Evolutionary conservation across 208 protist species (phyloP), one percentile per base, ranked within the genome.

Genomic region (Porcisia deanei): DNA sequence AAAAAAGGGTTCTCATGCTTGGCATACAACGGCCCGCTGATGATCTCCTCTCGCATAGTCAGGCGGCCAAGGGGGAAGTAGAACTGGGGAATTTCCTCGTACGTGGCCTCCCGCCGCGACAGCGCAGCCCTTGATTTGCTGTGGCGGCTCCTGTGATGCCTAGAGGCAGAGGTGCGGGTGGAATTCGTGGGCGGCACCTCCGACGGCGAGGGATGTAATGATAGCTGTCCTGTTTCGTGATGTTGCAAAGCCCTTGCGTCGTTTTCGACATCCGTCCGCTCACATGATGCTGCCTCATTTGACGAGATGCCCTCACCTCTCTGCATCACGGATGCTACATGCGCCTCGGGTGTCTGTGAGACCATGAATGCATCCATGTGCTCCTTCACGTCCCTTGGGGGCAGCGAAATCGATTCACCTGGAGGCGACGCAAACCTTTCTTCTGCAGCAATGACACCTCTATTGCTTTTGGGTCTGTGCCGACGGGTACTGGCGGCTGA

Each of bases 61-160:
- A 83, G 85, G 30, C 74, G 39, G 0, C 94, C 94, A 9, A 88
- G 64, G 1, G 92, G 89, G 65, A 91, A 96, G 83, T 96, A 98
- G 76, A 98, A 98, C 30, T 84, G 91, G 4, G 94, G 94, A 58
- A 98, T 97, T 37, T 92, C 85, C 7, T 90, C 82, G 73, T 89
- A 89, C 63, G 85, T 85, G 14, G 86, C 89, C 20, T 45, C 71
- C 7, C 55, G 67, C 1, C 66, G 64, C 34, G 18, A 43, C 34
- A 64, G 52, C 14, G 72, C 45, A 54, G 52, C 67, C 37, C 49
- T 72, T 1, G 45, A 37, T 2, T 37, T 79, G 73, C 72, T 52
- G 37, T 71, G 75, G 41, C 75, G 68, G 54, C 74, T 80, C 9
- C 75, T 58, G 25, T 63, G 66, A 18, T 68, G 53, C 12, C 52